Evolutionary conservation across 2,329 filamentous ascomycete genomes (phyloP).

Genomic region (Aspergillus spinulosporus): DNA sequence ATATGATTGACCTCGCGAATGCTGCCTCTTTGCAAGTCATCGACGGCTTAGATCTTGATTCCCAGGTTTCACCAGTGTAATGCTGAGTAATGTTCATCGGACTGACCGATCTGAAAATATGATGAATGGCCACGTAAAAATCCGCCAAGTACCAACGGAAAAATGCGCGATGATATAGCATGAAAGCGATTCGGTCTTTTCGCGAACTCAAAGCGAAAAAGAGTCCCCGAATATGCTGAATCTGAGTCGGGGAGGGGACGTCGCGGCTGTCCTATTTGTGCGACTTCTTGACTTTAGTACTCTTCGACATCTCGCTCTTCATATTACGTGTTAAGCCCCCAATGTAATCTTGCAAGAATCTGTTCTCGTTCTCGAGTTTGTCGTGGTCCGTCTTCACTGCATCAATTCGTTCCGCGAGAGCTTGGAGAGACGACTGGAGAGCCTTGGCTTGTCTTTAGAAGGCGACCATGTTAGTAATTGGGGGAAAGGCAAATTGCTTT

Average conservation of each 20-base stretch:
- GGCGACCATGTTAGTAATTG: not conserved
- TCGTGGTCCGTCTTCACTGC: slow-evolving; percentile 92
- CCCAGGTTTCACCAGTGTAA: not conserved
- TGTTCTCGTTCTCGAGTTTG: slow-evolving; percentile 95
- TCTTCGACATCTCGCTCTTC: slow-evolving; percentile 58
- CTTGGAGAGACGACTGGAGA: slow-evolving; percentile 83
- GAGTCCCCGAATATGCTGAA: slow-evolving; percentile 17
- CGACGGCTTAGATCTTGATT: not conserved
- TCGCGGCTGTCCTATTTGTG: slow-evolving; percentile 34
- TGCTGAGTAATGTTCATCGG: slow-evolving; percentile 6
- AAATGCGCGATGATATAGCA: slow-evolving; percentile 6
- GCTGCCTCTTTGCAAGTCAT: not conserved
- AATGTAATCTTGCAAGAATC: slow-evolving; percentile 96
- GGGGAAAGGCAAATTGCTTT: not conserved
- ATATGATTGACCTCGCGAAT: not conserved
- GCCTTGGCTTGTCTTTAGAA: slow-evolving; percentile 74
- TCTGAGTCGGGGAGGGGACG: slow-evolving; percentile 6
- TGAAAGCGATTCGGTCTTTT: slow-evolving; percentile 18
- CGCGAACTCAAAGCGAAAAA: slow-evolving; percentile 19
- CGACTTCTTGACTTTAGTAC: slow-evolving; percentile 53
- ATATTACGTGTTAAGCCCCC: slow-evolving; percentile 84
- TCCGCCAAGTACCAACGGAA: slow-evolving; percentile 4
- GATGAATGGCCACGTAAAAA: slow-evolving; percentile 17
- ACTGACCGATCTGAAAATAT: not conserved
- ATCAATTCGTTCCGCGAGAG: slow-evolving; percentile 90